A percentile compares a stretch with the other conserved stretches of the same genome.
These are phyloP conservation scores for Parachaetomium inaequale DNA, from an alignment of 495 filamentous ascomycete genomes.

Conservation along the genomic window DNA sequence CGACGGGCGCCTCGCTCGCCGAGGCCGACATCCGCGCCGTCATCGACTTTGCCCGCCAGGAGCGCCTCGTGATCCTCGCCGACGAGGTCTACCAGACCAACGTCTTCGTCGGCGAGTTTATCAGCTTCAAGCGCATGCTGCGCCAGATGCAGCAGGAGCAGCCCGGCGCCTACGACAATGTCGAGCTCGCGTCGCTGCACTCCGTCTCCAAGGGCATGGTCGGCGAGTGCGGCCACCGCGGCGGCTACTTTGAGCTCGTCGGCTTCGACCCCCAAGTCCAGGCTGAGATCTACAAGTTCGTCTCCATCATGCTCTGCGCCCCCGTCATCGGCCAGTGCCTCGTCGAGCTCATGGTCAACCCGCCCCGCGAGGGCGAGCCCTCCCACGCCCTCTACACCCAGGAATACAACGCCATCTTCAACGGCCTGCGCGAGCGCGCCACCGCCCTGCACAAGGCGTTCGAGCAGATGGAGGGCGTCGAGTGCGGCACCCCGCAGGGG, in stretches of 20 bases:
- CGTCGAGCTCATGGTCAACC: constrained; percentile 96
- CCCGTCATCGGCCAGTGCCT: constrained; percentile 95
- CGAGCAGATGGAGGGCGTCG: constrained; percentile 89
- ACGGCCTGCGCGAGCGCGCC: constrained; percentile 72
- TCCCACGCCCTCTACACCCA: constrained; percentile 75
- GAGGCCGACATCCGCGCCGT: constrained; percentile 75
- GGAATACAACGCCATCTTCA: constrained; percentile 78
- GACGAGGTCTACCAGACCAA: constrained; percentile 99
- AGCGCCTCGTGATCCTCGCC: constrained; percentile 84
- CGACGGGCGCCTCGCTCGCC: constrained; percentile 81
- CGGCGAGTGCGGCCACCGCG: constrained; percentile 94
- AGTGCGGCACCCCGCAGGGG: constrained; percentile 81
- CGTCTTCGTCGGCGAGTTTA: constrained; percentile 88
- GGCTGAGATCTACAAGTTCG: constrained; percentile 96
- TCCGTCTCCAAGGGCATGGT: constrained; percentile 95
- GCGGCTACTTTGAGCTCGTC: constrained; percentile 92
- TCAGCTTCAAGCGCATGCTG: constrained; percentile 88
- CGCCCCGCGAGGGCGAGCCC: constrained; percentile 74
- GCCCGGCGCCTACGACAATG: constrained; percentile 69
- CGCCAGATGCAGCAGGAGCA: constrained; percentile 74
- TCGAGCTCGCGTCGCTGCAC: constrained; percentile 85
- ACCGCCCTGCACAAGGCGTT: constrained; percentile 84
- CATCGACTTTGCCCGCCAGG: constrained; percentile 76
- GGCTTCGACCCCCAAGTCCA: constrained; percentile 82
- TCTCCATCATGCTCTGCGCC: constrained; percentile 90